Conservation (phyloP, 1,284 basidiomycete species). For the Anthracocystis panici-leucophaei region DNA sequence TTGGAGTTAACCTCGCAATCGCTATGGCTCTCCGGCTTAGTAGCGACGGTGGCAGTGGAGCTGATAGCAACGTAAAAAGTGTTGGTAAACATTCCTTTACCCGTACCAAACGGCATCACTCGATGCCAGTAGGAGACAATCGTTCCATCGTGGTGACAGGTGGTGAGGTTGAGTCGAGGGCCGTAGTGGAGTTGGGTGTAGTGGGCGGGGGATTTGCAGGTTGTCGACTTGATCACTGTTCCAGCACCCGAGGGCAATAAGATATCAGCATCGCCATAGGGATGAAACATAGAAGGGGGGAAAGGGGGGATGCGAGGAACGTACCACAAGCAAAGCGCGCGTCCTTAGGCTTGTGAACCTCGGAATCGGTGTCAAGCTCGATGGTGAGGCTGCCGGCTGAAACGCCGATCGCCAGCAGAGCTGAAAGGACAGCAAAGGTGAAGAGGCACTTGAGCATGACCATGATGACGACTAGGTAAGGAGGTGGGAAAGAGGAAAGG, state of each 20-base stretch:
- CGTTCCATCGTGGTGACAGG: background rate
- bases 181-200: background rate
- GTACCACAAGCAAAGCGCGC: slow-evolving; percentile 2
- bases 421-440: background rate
- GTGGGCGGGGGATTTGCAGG: background rate
- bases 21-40: background rate
- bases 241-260: background rate
- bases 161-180: background rate
- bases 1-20: no score
- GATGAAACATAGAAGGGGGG: background rate
- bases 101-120: background rate
- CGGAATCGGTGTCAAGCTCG: background rate
- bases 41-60: background rate
- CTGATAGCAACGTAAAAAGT: slow-evolving; percentile 10
- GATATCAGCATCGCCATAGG: background rate
- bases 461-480: background rate
- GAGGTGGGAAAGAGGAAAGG: background rate
- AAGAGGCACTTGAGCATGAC: background rate
- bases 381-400: background rate
- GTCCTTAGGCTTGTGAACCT: background rate
- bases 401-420: background rate
- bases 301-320: background rate
- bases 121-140: slow-evolving; percentile 2
- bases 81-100: slow-evolving; percentile 9
- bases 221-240: slow-evolving; percentile 8